These are phyloP conservation scores for Penicillium pulvis DNA, from an alignment of 495 filamentous ascomycete genomes.

Conservation along the genomic window DNA sequence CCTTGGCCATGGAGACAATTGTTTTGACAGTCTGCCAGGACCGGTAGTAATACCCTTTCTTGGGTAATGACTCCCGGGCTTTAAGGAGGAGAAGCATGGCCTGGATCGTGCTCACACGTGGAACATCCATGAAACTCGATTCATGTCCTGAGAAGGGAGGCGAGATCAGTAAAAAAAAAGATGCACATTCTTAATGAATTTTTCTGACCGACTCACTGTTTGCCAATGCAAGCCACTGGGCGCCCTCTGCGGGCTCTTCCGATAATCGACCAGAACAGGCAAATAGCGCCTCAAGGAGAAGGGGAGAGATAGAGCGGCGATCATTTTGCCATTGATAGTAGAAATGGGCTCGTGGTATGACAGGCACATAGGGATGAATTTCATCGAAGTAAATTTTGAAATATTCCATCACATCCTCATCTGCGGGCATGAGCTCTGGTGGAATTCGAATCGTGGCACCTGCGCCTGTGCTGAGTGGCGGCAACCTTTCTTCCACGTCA, in stretches of 20 bases:
- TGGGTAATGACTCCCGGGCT: slow-evolving; percentile 86
- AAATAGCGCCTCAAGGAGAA: slow-evolving; percentile 94
- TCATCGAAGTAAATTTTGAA: slow-evolving; percentile 92
- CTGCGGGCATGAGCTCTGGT: slow-evolving; percentile 89
- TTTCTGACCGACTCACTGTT: slow-evolving; percentile 62
- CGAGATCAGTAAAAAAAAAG: slow-evolving; percentile 23
- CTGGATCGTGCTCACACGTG: slow-evolving; percentile 90
- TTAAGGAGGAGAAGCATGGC: slow-evolving; percentile 87
- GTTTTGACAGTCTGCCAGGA: slow-evolving; percentile 98
- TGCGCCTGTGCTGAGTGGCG: slow-evolving; percentile 64
- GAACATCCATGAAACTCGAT: slow-evolving; percentile 94
- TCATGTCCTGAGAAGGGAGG: slow-evolving; percentile 68
- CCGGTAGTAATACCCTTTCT: slow-evolving; percentile 93
- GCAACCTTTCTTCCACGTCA: slow-evolving; percentile 71
- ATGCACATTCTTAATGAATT: not conserved
- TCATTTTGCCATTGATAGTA: slow-evolving; percentile 93
- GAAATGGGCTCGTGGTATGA: slow-evolving; percentile 80
- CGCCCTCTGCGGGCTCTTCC: slow-evolving; percentile 79
- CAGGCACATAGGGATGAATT: slow-evolving; percentile 95
- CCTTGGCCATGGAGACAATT: slow-evolving; percentile 88
- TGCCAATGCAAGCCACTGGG: slow-evolving; percentile 93
- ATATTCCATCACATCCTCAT: slow-evolving; percentile 78
- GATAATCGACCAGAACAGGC: slow-evolving; percentile 84
- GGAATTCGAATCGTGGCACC: slow-evolving; percentile 85
- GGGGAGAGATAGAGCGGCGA: slow-evolving; percentile 82